These are phyloP conservation scores for Lepidium aucheri DNA, from an alignment of 345 rosid genomes.

Conservation along the genomic window DNA sequence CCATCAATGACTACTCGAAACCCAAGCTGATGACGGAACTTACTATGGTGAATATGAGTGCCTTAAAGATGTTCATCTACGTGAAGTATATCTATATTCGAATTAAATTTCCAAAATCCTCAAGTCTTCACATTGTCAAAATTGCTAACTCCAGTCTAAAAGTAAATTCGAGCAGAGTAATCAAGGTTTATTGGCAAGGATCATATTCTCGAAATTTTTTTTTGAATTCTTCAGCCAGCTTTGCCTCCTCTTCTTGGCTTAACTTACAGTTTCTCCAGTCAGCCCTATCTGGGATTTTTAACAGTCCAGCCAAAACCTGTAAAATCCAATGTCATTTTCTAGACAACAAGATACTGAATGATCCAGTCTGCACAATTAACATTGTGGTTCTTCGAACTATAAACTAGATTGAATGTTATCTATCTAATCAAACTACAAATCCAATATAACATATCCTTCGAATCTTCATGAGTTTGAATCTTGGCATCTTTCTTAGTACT, in stretches of 20 bases:
- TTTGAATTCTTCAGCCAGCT: slow-evolving; percentile 57
- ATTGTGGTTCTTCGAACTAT: not conserved
- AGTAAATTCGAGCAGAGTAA: no score
- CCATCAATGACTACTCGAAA: no score
- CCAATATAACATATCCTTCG: not conserved
- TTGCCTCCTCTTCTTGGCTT: slow-evolving; percentile 66
- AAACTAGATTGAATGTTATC: not conserved
- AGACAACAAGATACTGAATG: not conserved
- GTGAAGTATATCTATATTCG: no score
- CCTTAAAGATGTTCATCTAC: no score
- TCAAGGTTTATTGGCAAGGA: slow-evolving; percentile 39
- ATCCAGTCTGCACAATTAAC: not conserved
- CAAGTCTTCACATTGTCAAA: no score
- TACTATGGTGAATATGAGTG: no score
- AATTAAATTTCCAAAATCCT: no score
- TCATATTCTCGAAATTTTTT: slow-evolving; percentile 56
- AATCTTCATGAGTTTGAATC: not conserved
- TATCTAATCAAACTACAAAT: not conserved
- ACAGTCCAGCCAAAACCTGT: slow-evolving; percentile 87
- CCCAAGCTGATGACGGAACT: no score
- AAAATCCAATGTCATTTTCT: slow-evolving; percentile 1
- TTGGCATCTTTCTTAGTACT: not conserved
- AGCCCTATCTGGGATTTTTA: slow-evolving; percentile 71
- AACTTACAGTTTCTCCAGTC: slow-evolving; percentile 77
- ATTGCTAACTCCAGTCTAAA: no score